Base-by-base conservation (phyloP, 2,329 filamentous ascomycete genomes). In the Nemania diffusa region DNA sequence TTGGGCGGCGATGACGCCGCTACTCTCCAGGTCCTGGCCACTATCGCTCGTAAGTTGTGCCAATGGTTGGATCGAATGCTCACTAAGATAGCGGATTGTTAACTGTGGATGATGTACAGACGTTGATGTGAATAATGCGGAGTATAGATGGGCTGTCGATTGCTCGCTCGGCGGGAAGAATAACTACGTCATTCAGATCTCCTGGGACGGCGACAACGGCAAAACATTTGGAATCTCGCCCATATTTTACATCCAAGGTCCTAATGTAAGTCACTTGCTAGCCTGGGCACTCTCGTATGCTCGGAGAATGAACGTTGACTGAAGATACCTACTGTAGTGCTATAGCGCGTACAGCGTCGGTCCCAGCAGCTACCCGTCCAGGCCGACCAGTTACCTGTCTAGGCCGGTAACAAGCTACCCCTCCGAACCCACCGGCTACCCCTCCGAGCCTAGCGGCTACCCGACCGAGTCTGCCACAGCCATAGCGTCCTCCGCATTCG, bases 161-260 rank as follows among this genome's bases (percentile, higher is more conserved):
- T 73, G 79, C 66, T 68, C 74, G 32, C 81, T 85, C 26, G 84
- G 83, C 68, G 73, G 73, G 63, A 75, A 80, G 52, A 79, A 79
- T 53, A 82, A 82, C 75, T 90, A 90, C 78, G 88, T 88, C 71
- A 80, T 90, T 76, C 80, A 82, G 79, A 80, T 90, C 79, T 77
- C 77, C 69, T 81, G 84, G 34, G 83, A 86, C 72, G 78, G 76
- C 69, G 76, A 88, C 79, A 9, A 61, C 15, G 57, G 79, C 27
- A 67, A 52, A 17, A 78, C 84, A 74, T 88, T 86, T 83, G 87
- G 90, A 83, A 90, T 84, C 84, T 88, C 86, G 65, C 84, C 84
- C 80, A 86, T 86, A 72, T 90, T 90, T 83, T 73, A 80, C 74
- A 87, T 51, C 24, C 13, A 51, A 9, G 24, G 48, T 7, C 24